These are phyloP conservation scores for Trichoderma koningiopsis DNA, from an alignment of 2,329 filamentous ascomycete species.

Conservation along the genomic window DNA sequence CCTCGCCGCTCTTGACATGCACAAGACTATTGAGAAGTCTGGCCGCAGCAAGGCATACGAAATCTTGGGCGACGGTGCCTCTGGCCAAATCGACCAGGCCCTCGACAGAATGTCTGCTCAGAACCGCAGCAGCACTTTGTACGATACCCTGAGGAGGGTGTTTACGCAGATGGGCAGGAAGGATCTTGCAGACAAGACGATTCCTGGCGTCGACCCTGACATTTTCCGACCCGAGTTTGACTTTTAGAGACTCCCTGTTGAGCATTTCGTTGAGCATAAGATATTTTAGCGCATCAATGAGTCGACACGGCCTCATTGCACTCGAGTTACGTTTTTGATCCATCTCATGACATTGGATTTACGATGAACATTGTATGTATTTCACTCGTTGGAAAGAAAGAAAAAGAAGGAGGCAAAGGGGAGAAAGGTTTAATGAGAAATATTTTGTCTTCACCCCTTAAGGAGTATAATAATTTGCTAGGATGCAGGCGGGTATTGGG, in stretches of 20 bases:
- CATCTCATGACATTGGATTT: slow-evolving; percentile 9
- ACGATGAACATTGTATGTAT: background rate
- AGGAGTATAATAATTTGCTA: slow-evolving; percentile 14
- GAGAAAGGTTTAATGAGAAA: background rate
- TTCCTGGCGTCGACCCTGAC: slow-evolving; percentile 87
- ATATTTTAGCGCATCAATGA: slow-evolving; percentile 13
- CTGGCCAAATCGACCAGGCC: slow-evolving; percentile 61
- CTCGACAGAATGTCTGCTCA: slow-evolving; percentile 88
- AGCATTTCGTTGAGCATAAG: background rate
- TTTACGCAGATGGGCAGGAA: slow-evolving; percentile 93
- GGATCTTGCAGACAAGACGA: slow-evolving; percentile 85
- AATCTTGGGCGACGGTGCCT: slow-evolving; percentile 64
- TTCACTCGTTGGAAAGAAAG: background rate
- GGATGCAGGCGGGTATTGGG: slow-evolving; percentile 8
- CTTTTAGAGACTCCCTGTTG: slow-evolving; percentile 52
- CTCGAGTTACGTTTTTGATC: background rate
- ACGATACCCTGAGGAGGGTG: slow-evolving; percentile 91
- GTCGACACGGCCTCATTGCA: background rate
- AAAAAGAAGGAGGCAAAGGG: background rate
- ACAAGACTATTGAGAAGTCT: slow-evolving; percentile 86
- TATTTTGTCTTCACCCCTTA: background rate
- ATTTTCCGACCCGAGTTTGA: slow-evolving; percentile 89
- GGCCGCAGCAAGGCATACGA: slow-evolving; percentile 82
- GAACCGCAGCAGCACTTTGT: slow-evolving; percentile 95
- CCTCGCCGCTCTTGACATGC: slow-evolving; percentile 89